Evolutionary conservation across 345 rosid species (phyloP).

Genomic region (Citrus maxima): DNA sequence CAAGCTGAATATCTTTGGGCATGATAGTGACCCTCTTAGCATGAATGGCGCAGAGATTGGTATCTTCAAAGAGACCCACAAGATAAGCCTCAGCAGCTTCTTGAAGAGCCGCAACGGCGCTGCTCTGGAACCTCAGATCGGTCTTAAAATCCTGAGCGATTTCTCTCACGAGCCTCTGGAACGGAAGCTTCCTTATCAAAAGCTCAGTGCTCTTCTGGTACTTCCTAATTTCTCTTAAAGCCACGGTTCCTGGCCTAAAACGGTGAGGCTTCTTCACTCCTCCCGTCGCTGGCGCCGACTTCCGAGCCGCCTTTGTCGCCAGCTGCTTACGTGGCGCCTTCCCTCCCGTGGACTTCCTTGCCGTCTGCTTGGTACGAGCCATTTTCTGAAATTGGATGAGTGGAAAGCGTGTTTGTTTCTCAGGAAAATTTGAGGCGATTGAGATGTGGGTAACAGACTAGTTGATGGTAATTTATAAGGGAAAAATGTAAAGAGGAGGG

Average conservation of each 20-base stretch:
- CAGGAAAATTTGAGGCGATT: background rate
- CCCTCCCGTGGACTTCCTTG: conserved; percentile 59
- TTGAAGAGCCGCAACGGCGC: conserved; percentile 53
- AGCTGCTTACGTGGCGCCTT: conserved; percentile 64
- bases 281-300: conserved; percentile 61
- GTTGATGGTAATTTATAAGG: no score
- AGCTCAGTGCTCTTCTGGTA: conserved; percentile 60
- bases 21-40: conserved; percentile 64
- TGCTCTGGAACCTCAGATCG: conserved; percentile 53
- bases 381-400: background rate
- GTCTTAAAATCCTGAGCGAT: conserved; percentile 63
- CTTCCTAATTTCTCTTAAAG: conserved; percentile 51
- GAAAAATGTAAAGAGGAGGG: no score
- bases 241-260: conserved; percentile 60
- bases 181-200: conserved; percentile 51
- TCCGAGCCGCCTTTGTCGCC: conserved; percentile 62
- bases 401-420: background rate
- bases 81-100: conserved; percentile 58
- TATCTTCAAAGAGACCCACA: conserved; percentile 47
- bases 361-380: conserved; percentile 70
- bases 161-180: conserved; percentile 52
- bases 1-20: conserved; percentile 63
- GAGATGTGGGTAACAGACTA: no score
- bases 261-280: conserved; percentile 72
- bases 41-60: conserved; percentile 54